Conservation (phyloP, 306 rosid genomes). For the Quercus mongolica region DNA sequence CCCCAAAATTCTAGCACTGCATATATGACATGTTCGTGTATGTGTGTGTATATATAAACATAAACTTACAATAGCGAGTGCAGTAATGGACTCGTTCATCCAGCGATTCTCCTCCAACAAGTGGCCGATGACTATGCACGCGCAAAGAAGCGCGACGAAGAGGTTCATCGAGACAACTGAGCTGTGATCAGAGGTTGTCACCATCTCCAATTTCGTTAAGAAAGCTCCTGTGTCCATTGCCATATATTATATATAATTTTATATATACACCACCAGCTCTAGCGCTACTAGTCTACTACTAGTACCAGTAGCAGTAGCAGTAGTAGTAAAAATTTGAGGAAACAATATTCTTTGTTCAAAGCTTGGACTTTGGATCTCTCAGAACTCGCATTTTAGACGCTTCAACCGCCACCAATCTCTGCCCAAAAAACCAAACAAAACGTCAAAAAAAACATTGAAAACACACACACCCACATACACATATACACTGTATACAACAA, state of each 20-base stretch:
- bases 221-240: constrained; percentile 6
- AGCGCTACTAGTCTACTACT: not conserved
- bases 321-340: not conserved
- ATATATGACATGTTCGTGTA: too few species aligned
- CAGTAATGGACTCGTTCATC: constrained; percentile 94
- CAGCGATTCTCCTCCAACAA: constrained; percentile 82
- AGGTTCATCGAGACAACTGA: constrained; percentile 85
- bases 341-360: not conserved
- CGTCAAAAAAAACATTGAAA: not conserved
- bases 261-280: not conserved
- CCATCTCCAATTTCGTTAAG: constrained; percentile 22
- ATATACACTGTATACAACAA: not conserved
- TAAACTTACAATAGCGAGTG: constrained; percentile 78
- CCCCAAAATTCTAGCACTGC: too few species aligned
- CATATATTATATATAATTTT: not conserved
- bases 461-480: not conserved
- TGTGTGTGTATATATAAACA: not conserved
- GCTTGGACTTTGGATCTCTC: not conserved
- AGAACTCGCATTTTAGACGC: constrained; percentile 4
- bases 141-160: constrained; percentile 83
- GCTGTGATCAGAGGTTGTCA: constrained; percentile 56
- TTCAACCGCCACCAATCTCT: constrained; percentile 1
- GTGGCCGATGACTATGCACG: constrained; percentile 84
- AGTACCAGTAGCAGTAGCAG: not conserved
- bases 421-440: not conserved